These are phyloP conservation scores for Bruguiera gymnorhiza DNA, from an alignment of 345 rosid genomes.

Conservation along the genomic window DNA sequence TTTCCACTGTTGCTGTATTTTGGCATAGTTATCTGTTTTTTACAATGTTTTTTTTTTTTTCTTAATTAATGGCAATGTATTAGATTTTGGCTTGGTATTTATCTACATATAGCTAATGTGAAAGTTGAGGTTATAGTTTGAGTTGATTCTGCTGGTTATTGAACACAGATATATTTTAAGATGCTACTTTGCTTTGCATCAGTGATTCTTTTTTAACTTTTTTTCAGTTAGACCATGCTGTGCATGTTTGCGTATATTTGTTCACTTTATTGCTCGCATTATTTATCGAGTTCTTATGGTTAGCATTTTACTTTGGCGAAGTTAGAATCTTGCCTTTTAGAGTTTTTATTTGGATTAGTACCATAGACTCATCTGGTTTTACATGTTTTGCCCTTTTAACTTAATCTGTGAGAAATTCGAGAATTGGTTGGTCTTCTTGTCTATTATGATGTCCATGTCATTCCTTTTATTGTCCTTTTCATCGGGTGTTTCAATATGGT, in stretches of 20 bases:
- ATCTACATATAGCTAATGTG: too few species aligned
- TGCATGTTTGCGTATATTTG: neutral
- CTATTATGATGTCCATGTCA: too few species aligned
- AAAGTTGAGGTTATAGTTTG: too few species aligned
- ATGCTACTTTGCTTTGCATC: too few species aligned
- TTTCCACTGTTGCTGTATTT: neutral
- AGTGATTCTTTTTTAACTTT: too few species aligned
- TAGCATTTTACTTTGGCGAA: neutral
- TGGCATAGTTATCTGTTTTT: neutral
- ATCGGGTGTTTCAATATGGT: too few species aligned
- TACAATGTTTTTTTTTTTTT: neutral
- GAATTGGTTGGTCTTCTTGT: too few species aligned
- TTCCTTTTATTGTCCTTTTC: too few species aligned
- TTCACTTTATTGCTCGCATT: neutral
- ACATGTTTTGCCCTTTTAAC: neutral
- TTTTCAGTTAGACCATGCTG: neutral
- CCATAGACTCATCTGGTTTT: neutral
- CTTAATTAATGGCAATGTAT: neutral
- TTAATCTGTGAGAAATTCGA: too few species aligned
- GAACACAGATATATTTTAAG: too few species aligned
- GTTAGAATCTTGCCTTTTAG: neutral
- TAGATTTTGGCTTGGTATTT: neutral
- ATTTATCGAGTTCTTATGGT: neutral
- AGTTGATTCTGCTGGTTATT: too few species aligned
- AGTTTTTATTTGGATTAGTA: too few species aligned